Base-by-base conservation (phyloP, 202 grass and related monocot species). In the Schoenoplectus triqueter region DNA sequence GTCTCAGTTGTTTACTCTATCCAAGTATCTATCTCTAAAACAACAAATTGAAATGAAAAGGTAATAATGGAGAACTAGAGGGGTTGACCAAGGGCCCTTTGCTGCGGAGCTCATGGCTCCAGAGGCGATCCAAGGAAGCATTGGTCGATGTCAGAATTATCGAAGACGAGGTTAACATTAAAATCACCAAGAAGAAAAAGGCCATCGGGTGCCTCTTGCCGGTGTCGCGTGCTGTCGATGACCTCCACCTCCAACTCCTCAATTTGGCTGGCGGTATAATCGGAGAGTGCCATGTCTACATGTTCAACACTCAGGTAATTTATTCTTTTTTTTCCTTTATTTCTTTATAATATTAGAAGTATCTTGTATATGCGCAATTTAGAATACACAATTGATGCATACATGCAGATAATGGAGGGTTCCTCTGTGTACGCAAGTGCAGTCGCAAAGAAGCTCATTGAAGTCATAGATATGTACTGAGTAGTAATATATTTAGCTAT, bases 261-360 rank as follows among this genome's bases (percentile, higher is more conserved):
- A 92, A 98, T 82, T 78, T 98, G 86, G 90, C 93, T 20, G 95
- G 93, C 45, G 93, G 93, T 78, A 90, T 90, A 71, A 95, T 98
- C 15, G 95, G 93, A 57, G 91, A 95, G 64, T 93, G 91, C 50
- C 93, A 95, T 80, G 88, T 95, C 80, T 98, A 95, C 78, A 95
- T 98, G 91, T 91, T 98, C 90, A 98, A 98, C 84, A 94, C 96
- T 11, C 94, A 95, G 90, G 96, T 98, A 11, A n/a, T 8, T 76
- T 9, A 62, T 2, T 64, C 50, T 10, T 20, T 31, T 10, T 10
- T 63, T 19, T 15, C 69, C 65, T 13, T 9, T 7, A 13, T 72
- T 62, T 62, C 20, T 31, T 5, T 8, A 47, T 47, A 6, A 47
- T 47, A 4, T 4, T 39, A 74, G 31, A 31, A 31, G 31, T 48